Base-by-base conservation (phyloP, 176 grass and related monocot genomes). In the Thalia dealbata region DNA sequence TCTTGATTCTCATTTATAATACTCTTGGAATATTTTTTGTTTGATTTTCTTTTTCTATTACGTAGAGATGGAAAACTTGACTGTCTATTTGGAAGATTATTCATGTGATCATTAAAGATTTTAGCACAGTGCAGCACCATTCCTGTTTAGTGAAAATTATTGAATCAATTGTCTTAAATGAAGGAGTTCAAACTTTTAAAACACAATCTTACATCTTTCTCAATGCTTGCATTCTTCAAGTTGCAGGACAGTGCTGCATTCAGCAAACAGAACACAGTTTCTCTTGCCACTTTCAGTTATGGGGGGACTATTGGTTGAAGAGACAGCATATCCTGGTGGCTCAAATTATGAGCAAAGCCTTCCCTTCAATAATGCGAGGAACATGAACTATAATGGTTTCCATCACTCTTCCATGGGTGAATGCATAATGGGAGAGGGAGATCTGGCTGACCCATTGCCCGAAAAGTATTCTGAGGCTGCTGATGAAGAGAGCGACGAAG, bases 401-500 rank as follows among this genome's bases (percentile, higher is more conserved):
- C 14, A 12, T 73, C n/a, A 51, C 69, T n/a, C 70, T 84, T 35
- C 63, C 21, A 70, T 24, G 7, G 70, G 61, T 16, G 86, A 79
- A 10, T 73, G 72, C 80, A 68, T 68, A 22, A 27, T 81, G 9
- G 88, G 79, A 16, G 88, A 81, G 22, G 78, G 84, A 32, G 88
- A 86, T 81, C 72, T 96, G 25, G 80, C 85, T 43, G 81, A 87
- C 71, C 70, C 71, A 15, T 50, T 24, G 15, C 45, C 45, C 19
- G 79, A 86, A 38, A 84, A 71, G 44, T 84, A 41, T 55, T 28
- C 73, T 56, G 74, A 52, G 30, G 80, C 67, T 29, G 67, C 35
- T 6, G 85, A 14, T 42, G 88, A 86, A 70, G 73, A 81, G 14
- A 66, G 63, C 1, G 91, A 88, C 14, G 91, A 92, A 38, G 75